A percentile compares a stretch with the other conserved stretches of the same genome.
phyloP scores from a whole-genome alignment of 345 rosid species.

The Corchorus olitorius region DNA sequence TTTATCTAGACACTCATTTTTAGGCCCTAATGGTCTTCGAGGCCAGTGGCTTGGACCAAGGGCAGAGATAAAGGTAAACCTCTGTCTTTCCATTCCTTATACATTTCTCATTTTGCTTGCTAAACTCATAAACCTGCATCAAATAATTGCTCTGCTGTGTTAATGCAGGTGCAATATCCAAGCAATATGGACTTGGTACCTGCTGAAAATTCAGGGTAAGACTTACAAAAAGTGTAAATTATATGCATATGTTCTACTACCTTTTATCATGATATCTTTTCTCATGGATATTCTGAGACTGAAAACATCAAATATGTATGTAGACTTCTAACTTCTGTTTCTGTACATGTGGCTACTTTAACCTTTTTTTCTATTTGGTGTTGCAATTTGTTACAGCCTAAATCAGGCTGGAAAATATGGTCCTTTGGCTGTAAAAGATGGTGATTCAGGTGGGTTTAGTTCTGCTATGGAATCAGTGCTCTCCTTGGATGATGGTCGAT shows the following conservation, averaged over 20 bases:
- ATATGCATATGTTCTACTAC: not conserved
- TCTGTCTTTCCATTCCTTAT: slow-evolving; percentile 7
- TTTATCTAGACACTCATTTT: slow-evolving; percentile 86
- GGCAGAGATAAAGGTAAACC: slow-evolving; percentile 65
- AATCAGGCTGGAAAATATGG: slow-evolving; percentile 46
- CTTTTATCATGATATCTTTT: not conserved
- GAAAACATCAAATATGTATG: slow-evolving; percentile 3
- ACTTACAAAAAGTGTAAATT: not conserved
- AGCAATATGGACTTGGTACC: slow-evolving; percentile 55
- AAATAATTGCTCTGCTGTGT: slow-evolving; percentile 30
- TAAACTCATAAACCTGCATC: slow-evolving; percentile 18
- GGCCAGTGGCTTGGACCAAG: slow-evolving; percentile 91
- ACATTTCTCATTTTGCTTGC: slow-evolving; percentile 11
- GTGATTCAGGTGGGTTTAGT: slow-evolving; percentile 41
- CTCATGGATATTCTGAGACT: not conserved
- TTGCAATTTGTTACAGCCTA: slow-evolving; percentile 43
- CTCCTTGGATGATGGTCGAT: slow-evolving; percentile 91
- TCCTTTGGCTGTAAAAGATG: slow-evolving; percentile 44
- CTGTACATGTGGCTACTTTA: slow-evolving; percentile 25
- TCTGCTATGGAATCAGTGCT: slow-evolving; percentile 79
- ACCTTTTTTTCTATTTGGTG: slow-evolving; percentile 31
- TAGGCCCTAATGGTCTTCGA: slow-evolving; percentile 87
- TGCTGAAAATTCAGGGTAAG: slow-evolving; percentile 53
- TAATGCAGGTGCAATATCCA: slow-evolving; percentile 78
- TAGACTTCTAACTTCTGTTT: slow-evolving; percentile 12